A percentile compares a stretch with the other conserved stretches of the same genome.
These are phyloP conservation scores for Triangularia verruculosa DNA, from an alignment of 2,329 filamentous ascomycete genomes.

Conservation along the genomic window DNA sequence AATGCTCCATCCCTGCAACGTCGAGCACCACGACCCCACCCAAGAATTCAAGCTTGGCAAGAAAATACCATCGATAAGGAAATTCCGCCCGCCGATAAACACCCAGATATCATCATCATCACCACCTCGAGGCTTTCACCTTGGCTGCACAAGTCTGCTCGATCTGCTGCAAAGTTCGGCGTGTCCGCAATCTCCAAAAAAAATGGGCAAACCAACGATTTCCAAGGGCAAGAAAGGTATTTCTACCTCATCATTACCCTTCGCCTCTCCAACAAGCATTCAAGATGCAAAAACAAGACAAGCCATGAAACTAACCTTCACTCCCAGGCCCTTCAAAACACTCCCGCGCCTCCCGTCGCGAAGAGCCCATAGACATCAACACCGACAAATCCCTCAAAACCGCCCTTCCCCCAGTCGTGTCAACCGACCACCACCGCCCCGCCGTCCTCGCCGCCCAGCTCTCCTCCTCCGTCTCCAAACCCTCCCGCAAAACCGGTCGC, in stretches of 20 bases:
- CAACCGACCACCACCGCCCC: slow-evolving; percentile 50
- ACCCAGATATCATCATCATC: not conserved
- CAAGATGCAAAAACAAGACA: too few relatives aligned
- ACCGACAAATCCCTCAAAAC: slow-evolving; percentile 69
- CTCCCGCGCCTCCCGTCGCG: slow-evolving; percentile 72
- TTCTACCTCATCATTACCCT: too few relatives aligned
- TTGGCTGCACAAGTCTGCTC: not conserved
- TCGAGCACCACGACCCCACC: not conserved
- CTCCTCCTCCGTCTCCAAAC: slow-evolving; percentile 62
- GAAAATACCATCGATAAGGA: slow-evolving; percentile 10
- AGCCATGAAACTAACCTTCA: not conserved
- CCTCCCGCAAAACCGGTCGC: slow-evolving; percentile 54
- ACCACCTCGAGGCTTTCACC: not conserved
- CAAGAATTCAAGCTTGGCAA: not conserved
- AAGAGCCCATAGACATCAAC: slow-evolving; percentile 66
- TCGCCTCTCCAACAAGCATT: too few relatives aligned
- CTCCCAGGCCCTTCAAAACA: slow-evolving; percentile 59
- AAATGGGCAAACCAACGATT: slow-evolving; percentile 37
- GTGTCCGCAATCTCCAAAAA: slow-evolving; percentile 22
- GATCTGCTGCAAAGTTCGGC: not conserved
- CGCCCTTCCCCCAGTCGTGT: slow-evolving; percentile 48
- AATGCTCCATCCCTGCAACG: not conserved
- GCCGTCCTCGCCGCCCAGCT: slow-evolving; percentile 69
- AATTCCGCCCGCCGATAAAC: slow-evolving; percentile 19
- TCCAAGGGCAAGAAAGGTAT: slow-evolving; percentile 26